Conservation (phyloP, 331 rosid species). For the Rhamnella rubrinervis region DNA sequence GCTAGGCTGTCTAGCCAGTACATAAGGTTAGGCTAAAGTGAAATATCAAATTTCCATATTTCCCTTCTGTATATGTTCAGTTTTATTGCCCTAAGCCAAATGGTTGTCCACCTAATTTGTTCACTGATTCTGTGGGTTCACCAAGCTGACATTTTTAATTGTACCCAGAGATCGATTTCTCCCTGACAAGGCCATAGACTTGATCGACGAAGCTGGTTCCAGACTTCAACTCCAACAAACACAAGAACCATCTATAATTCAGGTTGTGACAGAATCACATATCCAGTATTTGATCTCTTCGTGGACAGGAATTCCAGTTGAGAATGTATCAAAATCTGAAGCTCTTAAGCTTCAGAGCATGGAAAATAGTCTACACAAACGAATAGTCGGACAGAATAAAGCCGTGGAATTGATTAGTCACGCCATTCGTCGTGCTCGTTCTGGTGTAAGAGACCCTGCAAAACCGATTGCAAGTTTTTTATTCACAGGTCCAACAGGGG, state of each 20-base stretch:
- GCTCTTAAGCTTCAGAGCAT: constrained; percentile 10
- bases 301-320: constrained; percentile 28
- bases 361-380: constrained; percentile 25
- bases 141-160: neutral
- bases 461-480: constrained; percentile 32
- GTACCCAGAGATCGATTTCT: constrained; percentile 23
- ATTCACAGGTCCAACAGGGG: constrained; percentile 42
- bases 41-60: neutral
- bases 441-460: constrained; percentile 28
- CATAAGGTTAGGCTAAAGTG: constrained; percentile 23
- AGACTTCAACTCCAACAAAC: constrained; percentile 12
- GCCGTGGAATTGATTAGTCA: constrained; percentile 25
- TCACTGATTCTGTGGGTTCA: neutral
- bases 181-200: constrained; percentile 38
- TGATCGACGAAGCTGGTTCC: constrained; percentile 38
- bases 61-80: neutral
- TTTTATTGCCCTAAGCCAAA: neutral
- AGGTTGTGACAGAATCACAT: constrained; percentile 18
- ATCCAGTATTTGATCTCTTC: constrained; percentile 23
- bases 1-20: constrained; percentile 32
- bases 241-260: neutral
- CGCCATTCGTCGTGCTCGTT: constrained; percentile 31
- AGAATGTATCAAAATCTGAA: constrained; percentile 26
- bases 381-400: constrained; percentile 37
- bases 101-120: neutral